A percentile compares a stretch with the other conserved stretches of the same genome.
Evolutionary conservation across 129 eudicot species (phyloP).

Genomic region (Flaveria bidentis): DNA sequence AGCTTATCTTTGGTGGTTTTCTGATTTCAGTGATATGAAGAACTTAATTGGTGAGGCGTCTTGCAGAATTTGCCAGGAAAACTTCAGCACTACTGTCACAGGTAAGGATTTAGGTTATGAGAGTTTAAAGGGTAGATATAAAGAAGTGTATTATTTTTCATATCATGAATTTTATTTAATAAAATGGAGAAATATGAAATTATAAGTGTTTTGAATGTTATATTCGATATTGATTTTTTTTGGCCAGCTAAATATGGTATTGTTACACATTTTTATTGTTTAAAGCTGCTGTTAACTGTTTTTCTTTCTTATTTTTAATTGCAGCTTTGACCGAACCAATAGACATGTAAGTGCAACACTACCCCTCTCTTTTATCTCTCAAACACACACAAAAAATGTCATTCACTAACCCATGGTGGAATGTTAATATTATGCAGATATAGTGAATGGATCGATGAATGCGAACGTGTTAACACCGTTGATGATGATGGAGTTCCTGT

Average conservation of each 20-base stretch:
- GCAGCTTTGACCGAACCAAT: slow-evolving; percentile 94
- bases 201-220: no score
- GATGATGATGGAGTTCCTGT: slow-evolving; percentile 78
- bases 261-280: not conserved
- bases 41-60: slow-evolving; percentile 86
- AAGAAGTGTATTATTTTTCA: no score
- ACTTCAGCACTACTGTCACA: slow-evolving; percentile 85
- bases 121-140: not conserved
- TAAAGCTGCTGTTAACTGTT: not conserved
- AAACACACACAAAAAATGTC: not conserved
- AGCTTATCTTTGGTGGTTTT: slow-evolving; percentile 8
- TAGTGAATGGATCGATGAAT: slow-evolving; percentile 98
- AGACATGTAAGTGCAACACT: slow-evolving; percentile 66
- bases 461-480: slow-evolving; percentile 77
- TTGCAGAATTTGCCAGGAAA: slow-evolving; percentile 86
- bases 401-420: not conserved
- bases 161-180: no score
- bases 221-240: no score
- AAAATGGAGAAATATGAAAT: no score
- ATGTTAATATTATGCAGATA: slow-evolving; percentile 50
- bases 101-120: slow-evolving; percentile 33
- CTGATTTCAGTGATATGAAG: slow-evolving; percentile 80
- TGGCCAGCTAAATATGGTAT: no score
- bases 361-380: not conserved
- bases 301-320: slow-evolving; percentile 14